Percentiles rank a stretch among this genome's conserved stretches.
These are phyloP conservation scores for Paecilomyces niveus DNA, from an alignment of 2,329 filamentous ascomycete species.

Conservation along the genomic window DNA sequence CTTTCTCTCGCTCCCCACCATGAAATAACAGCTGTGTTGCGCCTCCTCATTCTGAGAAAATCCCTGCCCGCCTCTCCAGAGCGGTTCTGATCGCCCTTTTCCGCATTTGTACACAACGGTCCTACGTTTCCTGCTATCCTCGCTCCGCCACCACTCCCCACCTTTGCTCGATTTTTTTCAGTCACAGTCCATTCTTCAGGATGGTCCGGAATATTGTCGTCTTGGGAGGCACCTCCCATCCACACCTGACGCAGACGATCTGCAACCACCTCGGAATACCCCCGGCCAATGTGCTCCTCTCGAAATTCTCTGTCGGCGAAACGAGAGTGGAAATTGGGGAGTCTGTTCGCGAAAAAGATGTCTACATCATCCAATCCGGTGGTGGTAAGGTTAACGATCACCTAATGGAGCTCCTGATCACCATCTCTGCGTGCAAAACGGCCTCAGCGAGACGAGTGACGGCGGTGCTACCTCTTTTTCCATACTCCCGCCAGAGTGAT, in stretches of 20 bases:
- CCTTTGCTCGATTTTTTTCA: constrained; percentile 3
- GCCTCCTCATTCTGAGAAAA: constrained; percentile 1
- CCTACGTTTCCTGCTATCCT: constrained; percentile 8
- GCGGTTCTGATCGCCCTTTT: constrained; percentile 4
- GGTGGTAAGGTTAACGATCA: constrained; percentile 92
- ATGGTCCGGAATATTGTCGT: constrained; percentile 97
- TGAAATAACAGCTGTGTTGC: constrained; percentile 25
- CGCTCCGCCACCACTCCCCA: constrained; percentile 8
- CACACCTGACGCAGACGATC: constrained; percentile 75
- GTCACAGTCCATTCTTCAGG: constrained; percentile 4
- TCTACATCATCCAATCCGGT: constrained; percentile 95
- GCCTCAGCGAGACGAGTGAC: constrained; percentile 90
- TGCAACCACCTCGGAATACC: constrained; percentile 84
- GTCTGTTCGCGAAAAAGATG: constrained; percentile 95
- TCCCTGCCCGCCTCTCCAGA: constrained; percentile 1
- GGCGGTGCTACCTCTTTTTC: constrained; percentile 89
- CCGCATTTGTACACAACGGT: neutral
- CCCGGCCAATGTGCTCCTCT: constrained; percentile 73
- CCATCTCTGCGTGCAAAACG: constrained; percentile 95
- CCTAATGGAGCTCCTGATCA: constrained; percentile 93
- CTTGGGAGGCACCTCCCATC: constrained; percentile 88
- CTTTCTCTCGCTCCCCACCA: constrained; percentile 19
- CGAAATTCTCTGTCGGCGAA: constrained; percentile 92
- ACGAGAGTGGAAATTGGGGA: constrained; percentile 93
- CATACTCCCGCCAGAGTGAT: constrained; percentile 93